Evolutionary conservation across 306 rosid genomes (phyloP), one percentile per base, ranked within the genome.

Genomic region (Calophaca sinica): DNA sequence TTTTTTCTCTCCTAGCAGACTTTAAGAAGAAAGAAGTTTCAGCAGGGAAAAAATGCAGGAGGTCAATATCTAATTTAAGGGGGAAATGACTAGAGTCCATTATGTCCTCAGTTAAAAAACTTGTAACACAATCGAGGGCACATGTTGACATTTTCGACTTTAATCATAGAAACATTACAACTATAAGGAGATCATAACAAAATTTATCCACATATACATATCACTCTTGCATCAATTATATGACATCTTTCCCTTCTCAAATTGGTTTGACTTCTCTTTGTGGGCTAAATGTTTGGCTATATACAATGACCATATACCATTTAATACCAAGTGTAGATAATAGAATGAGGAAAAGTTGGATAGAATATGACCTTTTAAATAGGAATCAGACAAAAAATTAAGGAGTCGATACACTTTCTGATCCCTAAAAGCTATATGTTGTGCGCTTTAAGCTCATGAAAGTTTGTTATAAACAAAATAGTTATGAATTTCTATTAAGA

Each of bases 101-200:
- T 60, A 42, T 45, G 15, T 45, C 65, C 70, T 11, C 13, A 5
- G 41, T 29, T 2, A n/a, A 64, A 35, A 52, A 63, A 41, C 58
- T 6, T 46, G 2, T 60, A n/a, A 31, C 52, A 75, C 44, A 59
- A 38, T 41, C 63, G 45, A 41, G 15, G 41, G 9, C 15, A 6
- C 60, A 33, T 8, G 42, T 65, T 9, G 31, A 41, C 61, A 79
- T 49, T 32, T 53, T 46, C 4, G 2, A 65, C 48, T 55, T 45
- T 45, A 45, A 45, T 45, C 4, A 9, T 45, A 10, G 50, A 45
- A 45, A 45, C n/a, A 4, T 2, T 45, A 45, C 50, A 20, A 20
- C 26, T 20, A 20, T 20, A 20, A 20, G 26, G 26, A 20, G 26
- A 20, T 20, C 26, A 20, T 20, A 20, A 20, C 26, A 20, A 20